Percentiles rank a stretch among this genome's conserved stretches.
These are phyloP conservation scores for Elsinoe perseae DNA, from an alignment of 2,329 filamentous ascomycete species.

Conservation along the genomic window DNA sequence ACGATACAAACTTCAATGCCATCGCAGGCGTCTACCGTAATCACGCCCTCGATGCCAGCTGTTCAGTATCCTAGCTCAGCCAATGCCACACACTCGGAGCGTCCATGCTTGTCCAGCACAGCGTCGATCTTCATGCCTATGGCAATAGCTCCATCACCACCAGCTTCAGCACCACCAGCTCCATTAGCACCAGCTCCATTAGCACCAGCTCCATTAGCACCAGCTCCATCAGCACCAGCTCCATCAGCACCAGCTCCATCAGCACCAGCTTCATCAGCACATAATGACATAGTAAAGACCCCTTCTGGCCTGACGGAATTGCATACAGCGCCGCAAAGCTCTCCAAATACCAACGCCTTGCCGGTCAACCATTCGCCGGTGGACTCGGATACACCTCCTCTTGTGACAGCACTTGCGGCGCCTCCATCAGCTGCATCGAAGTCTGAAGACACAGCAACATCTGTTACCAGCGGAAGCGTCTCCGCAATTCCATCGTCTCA, in stretches of 20 bases:
- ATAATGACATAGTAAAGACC: too few species aligned
- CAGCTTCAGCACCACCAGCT: background rate
- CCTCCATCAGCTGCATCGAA: background rate
- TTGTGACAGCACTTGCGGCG: background rate
- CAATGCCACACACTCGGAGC: background rate
- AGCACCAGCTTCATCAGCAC: background rate
- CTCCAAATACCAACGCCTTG: background rate
- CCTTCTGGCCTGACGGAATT: too few species aligned
- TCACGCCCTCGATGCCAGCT: background rate
- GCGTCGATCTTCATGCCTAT: background rate
- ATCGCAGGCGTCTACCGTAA: background rate
- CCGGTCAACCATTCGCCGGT: background rate
- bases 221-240: background rate
- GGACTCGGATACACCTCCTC: background rate
- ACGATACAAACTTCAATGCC: background rate
- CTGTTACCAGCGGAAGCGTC: background rate
- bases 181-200: background rate
- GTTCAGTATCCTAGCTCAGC: background rate
- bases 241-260: background rate
- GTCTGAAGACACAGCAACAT: background rate
- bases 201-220: background rate
- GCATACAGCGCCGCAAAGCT: background rate
- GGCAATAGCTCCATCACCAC: background rate
- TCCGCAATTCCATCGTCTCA: background rate
- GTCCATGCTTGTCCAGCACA: background rate